phyloP scores from a whole-genome alignment of 495 filamentous ascomycete species.

The Astrothelium macrocarpum region DNA sequence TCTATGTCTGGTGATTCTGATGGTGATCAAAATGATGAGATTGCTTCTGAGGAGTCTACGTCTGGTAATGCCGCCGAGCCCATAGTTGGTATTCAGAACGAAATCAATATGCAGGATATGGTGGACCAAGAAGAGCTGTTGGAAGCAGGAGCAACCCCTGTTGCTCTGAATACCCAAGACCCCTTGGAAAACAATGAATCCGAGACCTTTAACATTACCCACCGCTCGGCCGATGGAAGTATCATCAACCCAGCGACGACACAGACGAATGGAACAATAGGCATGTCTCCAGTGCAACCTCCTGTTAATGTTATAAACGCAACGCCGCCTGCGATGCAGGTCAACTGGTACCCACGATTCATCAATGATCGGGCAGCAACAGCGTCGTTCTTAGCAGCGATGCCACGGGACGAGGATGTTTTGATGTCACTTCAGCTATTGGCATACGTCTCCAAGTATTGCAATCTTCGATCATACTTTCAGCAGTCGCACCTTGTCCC shows the following conservation, averaged over 20 bases:
- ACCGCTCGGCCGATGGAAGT: constrained; percentile 81
- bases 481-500: constrained; percentile 91
- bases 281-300: constrained; percentile 68
- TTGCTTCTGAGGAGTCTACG: constrained; percentile 56
- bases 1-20: constrained; percentile 83
- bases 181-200: constrained; percentile 74
- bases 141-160: constrained; percentile 60
- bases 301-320: constrained; percentile 55
- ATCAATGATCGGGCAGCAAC: constrained; percentile 48
- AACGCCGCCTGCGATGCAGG: constrained; percentile 52
- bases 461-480: constrained; percentile 89
- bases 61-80: constrained; percentile 55
- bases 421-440: constrained; percentile 96
- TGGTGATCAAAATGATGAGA: constrained; percentile 73
- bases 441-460: constrained; percentile 97
- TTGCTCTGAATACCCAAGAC: constrained; percentile 65
- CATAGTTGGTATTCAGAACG: constrained; percentile 66
- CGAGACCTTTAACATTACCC: constrained; percentile 94
- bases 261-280: constrained; percentile 50
- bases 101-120: constrained; percentile 71
- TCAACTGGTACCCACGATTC: constrained; percentile 60
- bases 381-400: constrained; percentile 55
- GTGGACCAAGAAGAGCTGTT: constrained; percentile 54
- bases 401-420: constrained; percentile 94
- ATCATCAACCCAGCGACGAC: constrained; percentile 53